A percentile compares a stretch with the other conserved stretches of the same genome.
phyloP scores from a whole-genome alignment of 345 rosid species.

The Dipteronia dyeriana region DNA sequence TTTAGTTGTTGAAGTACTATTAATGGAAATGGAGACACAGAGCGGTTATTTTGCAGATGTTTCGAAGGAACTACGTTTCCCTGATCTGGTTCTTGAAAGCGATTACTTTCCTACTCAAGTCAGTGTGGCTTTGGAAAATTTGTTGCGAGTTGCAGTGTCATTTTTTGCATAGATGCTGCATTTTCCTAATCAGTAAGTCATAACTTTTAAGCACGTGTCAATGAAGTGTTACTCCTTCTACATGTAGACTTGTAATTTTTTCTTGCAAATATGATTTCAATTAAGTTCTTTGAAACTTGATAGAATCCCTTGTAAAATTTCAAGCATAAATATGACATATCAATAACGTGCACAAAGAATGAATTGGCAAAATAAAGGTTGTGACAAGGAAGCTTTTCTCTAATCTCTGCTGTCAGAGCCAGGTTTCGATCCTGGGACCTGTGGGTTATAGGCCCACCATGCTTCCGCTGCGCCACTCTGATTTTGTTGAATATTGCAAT shows the following conservation, averaged over 20 bases:
- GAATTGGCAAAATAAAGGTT: too few species aligned
- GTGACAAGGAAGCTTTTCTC: too few species aligned
- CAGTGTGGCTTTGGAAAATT: background rate
- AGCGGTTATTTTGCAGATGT: background rate
- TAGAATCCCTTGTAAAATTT: too few species aligned
- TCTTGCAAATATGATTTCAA: too few species aligned
- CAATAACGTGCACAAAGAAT: too few species aligned
- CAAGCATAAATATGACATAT: too few species aligned
- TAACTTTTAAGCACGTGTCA: too few species aligned
- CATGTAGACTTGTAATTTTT: too few species aligned
- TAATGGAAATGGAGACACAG: background rate
- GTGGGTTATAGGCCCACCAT: slow-evolving; percentile 51
- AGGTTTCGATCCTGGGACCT: slow-evolving; percentile 52
- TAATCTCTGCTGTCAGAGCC: slow-evolving; percentile 25
- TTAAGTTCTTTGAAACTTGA: too few species aligned
- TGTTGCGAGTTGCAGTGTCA: background rate
- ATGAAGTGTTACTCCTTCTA: too few species aligned
- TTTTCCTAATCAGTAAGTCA: too few species aligned
- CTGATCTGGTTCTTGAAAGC: background rate
- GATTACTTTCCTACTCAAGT: background rate
- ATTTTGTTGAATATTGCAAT: background rate
- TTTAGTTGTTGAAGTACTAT: background rate
- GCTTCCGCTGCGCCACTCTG: slow-evolving; percentile 64
- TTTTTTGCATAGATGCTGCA: background rate
- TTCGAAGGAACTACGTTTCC: background rate